Base-by-base conservation (phyloP, 129 eudicot species). In the Apium graveolens region DNA sequence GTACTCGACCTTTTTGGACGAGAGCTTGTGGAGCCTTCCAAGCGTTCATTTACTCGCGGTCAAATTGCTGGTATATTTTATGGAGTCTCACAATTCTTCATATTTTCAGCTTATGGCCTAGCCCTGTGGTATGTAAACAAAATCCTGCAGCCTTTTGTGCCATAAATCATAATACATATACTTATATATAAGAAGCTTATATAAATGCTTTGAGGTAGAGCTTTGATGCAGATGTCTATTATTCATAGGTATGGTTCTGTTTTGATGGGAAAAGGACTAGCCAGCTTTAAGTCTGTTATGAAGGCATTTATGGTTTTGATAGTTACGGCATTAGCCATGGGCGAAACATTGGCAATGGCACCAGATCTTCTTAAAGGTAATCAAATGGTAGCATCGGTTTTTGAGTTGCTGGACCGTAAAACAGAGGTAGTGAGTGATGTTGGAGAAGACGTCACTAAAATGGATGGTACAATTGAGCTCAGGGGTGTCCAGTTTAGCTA, bases 311-410 rank as follows among this genome's bases (percentile, higher is more conserved):
- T 96, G 99, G 96, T 96, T 81, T 82, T 96, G 84, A 96, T 96
- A 27, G 99, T 96, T 39, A 92, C 97, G 32, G 99, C 99, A 13
- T 82, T 96, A 75, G 97, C 95, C 69, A 96, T 96, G 99, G 99
- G 99, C 5, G 99, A 96, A 84, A 96, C 97, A 7, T 79, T 96
- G 53, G 99, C 97, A 75, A 90, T 96, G 97, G 99, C 99, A 57
- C 99, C 99, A 3, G 99, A 96, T 70, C 83, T 96, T 16, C 84
- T 96, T 27, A 96, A 96, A 75, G 99, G 99, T 32, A 96, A 96
- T 89, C 93, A 92, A 71, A 96, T 96, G 97, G 97, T 96, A 49
- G 97, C 96, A 80, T 96, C 99, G 34, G 97, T 96, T 5, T 96
- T 96, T 48, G 99, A 96, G 90, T 88, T 96, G 78, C 86, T 96